Conservation (phyloP, 176 grass and related monocot genomes). For the Coix lacrymajobi region DNA sequence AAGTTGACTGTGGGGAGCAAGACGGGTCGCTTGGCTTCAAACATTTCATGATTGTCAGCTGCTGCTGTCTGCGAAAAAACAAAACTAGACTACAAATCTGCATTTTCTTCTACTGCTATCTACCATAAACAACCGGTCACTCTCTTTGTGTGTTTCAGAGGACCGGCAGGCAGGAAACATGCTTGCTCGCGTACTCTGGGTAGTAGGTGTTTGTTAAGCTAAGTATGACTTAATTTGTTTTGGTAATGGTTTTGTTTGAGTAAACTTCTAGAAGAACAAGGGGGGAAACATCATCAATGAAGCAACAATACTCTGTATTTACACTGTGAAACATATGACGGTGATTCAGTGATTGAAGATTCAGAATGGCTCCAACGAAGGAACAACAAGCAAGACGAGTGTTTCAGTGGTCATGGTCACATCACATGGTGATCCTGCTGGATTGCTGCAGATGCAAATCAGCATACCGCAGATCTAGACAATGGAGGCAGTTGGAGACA, state of each 20-base stretch:
- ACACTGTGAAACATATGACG: background rate
- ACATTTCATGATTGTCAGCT: background rate
- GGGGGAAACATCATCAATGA: no score
- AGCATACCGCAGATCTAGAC: background rate
- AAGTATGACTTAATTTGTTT: slow-evolving; percentile 21
- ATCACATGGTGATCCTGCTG: background rate
- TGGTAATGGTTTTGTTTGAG: background rate
- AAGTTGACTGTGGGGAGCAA: background rate
- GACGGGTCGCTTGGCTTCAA: background rate
- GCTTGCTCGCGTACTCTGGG: slow-evolving; percentile 3
- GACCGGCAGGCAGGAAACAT: background rate
- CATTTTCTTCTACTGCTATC: background rate
- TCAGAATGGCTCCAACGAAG: background rate
- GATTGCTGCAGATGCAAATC: background rate
- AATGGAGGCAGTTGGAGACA: background rate
- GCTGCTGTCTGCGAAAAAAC: background rate
- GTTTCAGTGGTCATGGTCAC: background rate
- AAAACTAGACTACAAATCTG: slow-evolving; percentile 12
- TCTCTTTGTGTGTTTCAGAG: background rate
- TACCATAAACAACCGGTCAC: slow-evolving; percentile 1
- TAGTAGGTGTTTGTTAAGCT: slow-evolving; percentile 25
- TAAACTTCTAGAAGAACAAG: background rate
- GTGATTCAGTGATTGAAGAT: background rate
- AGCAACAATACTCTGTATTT: background rate
- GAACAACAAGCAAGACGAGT: background rate